Evolutionary conservation across 495 filamentous ascomycete species (phyloP).

Genomic region (Physcia stellaris): DNA sequence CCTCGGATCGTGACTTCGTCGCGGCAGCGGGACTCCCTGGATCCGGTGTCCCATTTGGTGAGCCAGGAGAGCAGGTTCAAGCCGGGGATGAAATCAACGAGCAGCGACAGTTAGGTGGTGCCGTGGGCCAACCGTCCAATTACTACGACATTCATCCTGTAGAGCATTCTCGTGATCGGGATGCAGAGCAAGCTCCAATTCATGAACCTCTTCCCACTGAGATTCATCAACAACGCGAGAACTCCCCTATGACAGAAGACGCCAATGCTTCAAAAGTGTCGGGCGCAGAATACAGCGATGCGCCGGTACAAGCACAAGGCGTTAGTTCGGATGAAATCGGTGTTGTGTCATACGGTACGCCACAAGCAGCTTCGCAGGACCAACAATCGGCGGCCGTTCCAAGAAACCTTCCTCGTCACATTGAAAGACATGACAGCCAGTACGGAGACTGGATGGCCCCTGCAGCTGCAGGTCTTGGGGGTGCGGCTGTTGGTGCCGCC

Average conservation of each 20-base stretch:
- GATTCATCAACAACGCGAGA: neutral
- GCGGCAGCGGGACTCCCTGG: slow-evolving; percentile 42
- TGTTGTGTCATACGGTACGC: slow-evolving; percentile 6
- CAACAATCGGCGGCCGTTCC: neutral
- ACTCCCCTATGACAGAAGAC: neutral
- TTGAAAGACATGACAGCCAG: slow-evolving; percentile 27
- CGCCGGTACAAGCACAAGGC: slow-evolving; percentile 2
- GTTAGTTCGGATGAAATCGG: slow-evolving; percentile 6
- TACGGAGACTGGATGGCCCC: slow-evolving; percentile 32
- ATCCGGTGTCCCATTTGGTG: slow-evolving; percentile 22
- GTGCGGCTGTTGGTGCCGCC: slow-evolving; percentile 3
- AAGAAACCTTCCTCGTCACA: slow-evolving; percentile 4
- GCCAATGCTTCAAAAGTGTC: neutral
- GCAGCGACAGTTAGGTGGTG: neutral
- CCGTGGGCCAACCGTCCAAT: neutral
- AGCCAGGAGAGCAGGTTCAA: slow-evolving; percentile 8
- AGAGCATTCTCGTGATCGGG: neutral
- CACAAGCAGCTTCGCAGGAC: neutral
- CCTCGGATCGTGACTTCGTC: slow-evolving; percentile 51
- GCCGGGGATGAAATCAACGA: slow-evolving; percentile 6
- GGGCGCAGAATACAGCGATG: neutral
- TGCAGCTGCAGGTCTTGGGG: slow-evolving; percentile 8
- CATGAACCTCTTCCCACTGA: too few species aligned
- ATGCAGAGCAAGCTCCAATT: neutral
- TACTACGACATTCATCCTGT: slow-evolving; percentile 2